phyloP scores from a whole-genome alignment of 257 asterid genomes.

The Gentiana macrophylla region DNA sequence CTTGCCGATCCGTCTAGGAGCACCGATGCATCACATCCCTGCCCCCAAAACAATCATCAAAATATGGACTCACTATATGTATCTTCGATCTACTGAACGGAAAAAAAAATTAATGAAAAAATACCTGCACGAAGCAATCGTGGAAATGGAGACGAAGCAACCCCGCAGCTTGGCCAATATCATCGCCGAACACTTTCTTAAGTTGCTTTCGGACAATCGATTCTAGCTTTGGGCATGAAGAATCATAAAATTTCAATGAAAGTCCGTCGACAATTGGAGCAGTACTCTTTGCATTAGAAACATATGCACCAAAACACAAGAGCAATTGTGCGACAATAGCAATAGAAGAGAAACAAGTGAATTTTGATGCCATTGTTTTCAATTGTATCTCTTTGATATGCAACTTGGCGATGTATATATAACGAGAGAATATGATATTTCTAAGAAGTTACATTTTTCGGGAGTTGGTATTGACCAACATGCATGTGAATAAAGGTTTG shows the following conservation, averaged over 20 bases:
- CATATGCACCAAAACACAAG: constrained; percentile 1
- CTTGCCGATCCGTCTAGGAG: constrained; percentile 21
- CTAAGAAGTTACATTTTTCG: too few species aligned
- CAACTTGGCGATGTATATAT: too few species aligned
- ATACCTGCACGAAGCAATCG: constrained; percentile 57
- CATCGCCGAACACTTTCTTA: constrained; percentile 27
- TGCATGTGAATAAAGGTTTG: too few species aligned
- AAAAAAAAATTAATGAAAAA: too few species aligned
- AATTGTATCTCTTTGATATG: too few species aligned
- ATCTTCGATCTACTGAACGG: too few species aligned
- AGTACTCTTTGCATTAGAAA: constrained; percentile 21
- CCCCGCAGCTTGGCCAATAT: constrained; percentile 68
- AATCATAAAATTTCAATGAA: constrained; percentile 31
- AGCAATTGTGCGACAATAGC: constrained; percentile 16
- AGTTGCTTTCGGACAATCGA: constrained; percentile 36
- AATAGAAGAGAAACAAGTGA: constrained; percentile 9
- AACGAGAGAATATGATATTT: too few species aligned
- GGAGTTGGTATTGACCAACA: too few species aligned
- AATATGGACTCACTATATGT: too few species aligned
- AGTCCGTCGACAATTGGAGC: constrained; percentile 37
- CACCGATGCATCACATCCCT: constrained; percentile 27
- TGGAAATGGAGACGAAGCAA: constrained; percentile 68
- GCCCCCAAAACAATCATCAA: neutral
- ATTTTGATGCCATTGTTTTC: neutral
- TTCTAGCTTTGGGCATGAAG: constrained; percentile 43